Base-by-base conservation (phyloP, 495 filamentous ascomycete species). In the Aspergillus avenaceus region DNA sequence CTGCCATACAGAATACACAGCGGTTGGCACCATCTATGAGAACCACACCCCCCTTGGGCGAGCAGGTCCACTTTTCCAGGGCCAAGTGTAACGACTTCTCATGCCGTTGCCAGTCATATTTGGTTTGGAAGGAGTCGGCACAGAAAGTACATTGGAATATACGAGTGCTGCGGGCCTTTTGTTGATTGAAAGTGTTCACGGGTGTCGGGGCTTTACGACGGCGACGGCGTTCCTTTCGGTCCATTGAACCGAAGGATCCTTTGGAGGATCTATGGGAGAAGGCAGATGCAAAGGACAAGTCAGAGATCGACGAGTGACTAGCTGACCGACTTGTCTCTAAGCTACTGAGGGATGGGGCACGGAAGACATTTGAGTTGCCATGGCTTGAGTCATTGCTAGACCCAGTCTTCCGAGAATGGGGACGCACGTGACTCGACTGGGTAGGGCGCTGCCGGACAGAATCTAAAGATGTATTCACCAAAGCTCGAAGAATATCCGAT, bases 131-230 rank as follows among this genome's bases (percentile, higher is more conserved):
- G 0, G 84, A 85, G 52, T 92, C 88, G 8, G 87, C 88, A 62
- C 89, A 95, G 73, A 95, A 95, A n/a, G 89, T 95, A 63, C 89
- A 95, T 67, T 92, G 87, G 64, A 84, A 95, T 13, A 86, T 71
- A 48, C 73, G 72, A 53, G 62, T 54, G 18, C 64, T 59, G 41
- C 65, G 64, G 32, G 63, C 62, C 54, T 74, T 74, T 21, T 72
- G 71, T 38, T 69, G 69, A 43, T 66, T 62, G 34, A 68, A 68
- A 16, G 52, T 66, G 58, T 66, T 78, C 56, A 72, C 67, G 25
- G 74, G 64, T n/a, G 67, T 58, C 19, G 73, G 70, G 12, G 72
- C 62, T 47, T 80, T 78, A 44, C 87, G 81, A 32, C 88, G 83
- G 28, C 89, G 82, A 52, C 87, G 81, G 34, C 86, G 81, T 27